Evolutionary conservation across 2,329 filamentous ascomycete genomes (phyloP).

Genomic region (Thelonectria rubi): DNA sequence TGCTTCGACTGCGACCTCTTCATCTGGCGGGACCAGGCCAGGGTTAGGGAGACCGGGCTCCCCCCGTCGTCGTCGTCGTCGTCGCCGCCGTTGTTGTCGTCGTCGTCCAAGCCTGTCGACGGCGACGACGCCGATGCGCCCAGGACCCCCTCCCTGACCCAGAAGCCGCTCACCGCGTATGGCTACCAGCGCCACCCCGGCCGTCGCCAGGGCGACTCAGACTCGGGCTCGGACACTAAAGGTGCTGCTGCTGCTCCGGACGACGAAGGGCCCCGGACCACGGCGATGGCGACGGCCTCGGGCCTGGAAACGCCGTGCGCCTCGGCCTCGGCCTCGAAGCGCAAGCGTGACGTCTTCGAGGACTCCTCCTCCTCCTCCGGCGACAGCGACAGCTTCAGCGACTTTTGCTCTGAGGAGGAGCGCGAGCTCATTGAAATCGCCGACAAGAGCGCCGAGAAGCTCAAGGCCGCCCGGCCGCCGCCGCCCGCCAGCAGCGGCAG

Average conservation of each 20-base stretch:
- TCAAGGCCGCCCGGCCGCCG: constrained; percentile 14
- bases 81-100: no score
- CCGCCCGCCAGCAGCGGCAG: no score
- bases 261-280: not conserved
- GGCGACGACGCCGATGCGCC: constrained; percentile 25
- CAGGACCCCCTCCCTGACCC: constrained; percentile 43
- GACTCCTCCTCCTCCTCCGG: no score
- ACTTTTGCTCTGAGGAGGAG: constrained; percentile 52
- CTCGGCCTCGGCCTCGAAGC: constrained; percentile 39
- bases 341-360: constrained; percentile 43
- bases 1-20: constrained; percentile 58
- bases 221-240: constrained; percentile 22
- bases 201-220: constrained; percentile 29
- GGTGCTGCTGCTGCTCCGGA: not conserved
- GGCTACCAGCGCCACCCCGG: constrained; percentile 42
- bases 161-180: constrained; percentile 43
- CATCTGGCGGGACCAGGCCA: constrained; percentile 54
- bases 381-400: constrained; percentile 43
- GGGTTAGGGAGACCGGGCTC: constrained; percentile 42
- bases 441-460: constrained; percentile 47
- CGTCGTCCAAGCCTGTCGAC: not conserved
- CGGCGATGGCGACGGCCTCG: not conserved
- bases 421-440: constrained; percentile 48
- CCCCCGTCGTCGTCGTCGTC: constrained; percentile 7
- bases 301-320: constrained; percentile 32